A percentile compares a stretch with the other conserved stretches of the same genome.
Evolutionary conservation across 1,284 basidiomycete genomes (phyloP).

Genomic region (Puccinia novopanici): DNA sequence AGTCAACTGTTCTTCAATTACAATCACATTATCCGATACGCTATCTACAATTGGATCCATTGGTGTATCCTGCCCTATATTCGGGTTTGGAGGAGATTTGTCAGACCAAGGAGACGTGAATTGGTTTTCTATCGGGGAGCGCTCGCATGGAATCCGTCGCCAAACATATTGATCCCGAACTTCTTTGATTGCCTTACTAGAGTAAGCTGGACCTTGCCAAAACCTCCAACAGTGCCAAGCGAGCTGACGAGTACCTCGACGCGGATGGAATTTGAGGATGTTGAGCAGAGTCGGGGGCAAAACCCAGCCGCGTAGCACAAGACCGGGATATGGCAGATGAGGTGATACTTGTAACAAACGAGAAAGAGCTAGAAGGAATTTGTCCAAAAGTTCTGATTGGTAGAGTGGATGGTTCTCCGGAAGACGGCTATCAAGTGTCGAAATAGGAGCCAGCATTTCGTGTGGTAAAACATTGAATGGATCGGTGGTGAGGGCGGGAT

Average conservation of each 20-base stretch:
- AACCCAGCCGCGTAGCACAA: slow-evolving; percentile 40
- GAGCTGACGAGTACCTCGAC: slow-evolving; percentile 37
- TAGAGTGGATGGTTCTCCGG: slow-evolving; percentile 32
- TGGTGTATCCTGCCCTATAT: neutral
- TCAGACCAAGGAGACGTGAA: slow-evolving; percentile 33
- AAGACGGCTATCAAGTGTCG: slow-evolving; percentile 1
- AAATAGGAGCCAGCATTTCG: neutral
- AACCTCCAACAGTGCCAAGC: slow-evolving; percentile 50
- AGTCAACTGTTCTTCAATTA: slow-evolving; percentile 41
- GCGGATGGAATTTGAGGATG: slow-evolving; percentile 43
- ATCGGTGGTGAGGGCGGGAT: slow-evolving; percentile 43
- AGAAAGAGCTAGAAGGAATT: slow-evolving; percentile 18
- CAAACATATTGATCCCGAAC: slow-evolving; percentile 43
- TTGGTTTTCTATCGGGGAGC: slow-evolving; percentile 17
- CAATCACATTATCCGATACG: slow-evolving; percentile 36
- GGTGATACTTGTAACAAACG: slow-evolving; percentile 38
- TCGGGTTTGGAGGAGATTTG: neutral
- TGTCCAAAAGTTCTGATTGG: slow-evolving; percentile 5
- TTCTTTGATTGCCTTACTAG: slow-evolving; percentile 15
- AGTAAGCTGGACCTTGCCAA: slow-evolving; percentile 40
- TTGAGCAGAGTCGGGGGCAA: slow-evolving; percentile 18
- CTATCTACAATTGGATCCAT: slow-evolving; percentile 14
- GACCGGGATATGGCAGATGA: slow-evolving; percentile 49
- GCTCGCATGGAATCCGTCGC: neutral
- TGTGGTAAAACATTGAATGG: slow-evolving; percentile 40